Evolutionary conservation across 2,329 filamentous ascomycete genomes (phyloP).

Genomic region (Botrytis fabae): DNA sequence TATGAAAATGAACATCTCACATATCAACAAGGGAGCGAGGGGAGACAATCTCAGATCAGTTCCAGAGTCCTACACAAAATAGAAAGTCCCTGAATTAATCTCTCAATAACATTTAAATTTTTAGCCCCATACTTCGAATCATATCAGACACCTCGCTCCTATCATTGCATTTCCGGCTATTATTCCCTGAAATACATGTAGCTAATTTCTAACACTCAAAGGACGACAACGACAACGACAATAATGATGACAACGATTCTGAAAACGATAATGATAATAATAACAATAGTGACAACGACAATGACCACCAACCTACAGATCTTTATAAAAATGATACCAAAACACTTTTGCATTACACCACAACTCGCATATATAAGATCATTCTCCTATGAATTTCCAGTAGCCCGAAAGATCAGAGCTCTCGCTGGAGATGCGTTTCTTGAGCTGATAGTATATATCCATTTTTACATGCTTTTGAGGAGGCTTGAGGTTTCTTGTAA

Average conservation of each 20-base stretch:
- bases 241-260: not conserved
- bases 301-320: not conserved
- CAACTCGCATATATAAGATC: not conserved
- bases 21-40: no score
- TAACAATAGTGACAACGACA: no score
- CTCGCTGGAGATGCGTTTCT: not conserved
- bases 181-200: not conserved
- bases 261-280: no score
- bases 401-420: not conserved
- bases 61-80: not conserved
- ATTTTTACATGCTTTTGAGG: not conserved
- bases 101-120: not conserved
- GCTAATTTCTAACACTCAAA: not conserved
- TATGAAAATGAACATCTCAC: not conserved
- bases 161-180: not conserved
- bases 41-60: no score
- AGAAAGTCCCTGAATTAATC: not conserved
- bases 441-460: not conserved
- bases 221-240: not conserved
- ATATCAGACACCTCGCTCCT: fast-evolving
- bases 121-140: not conserved
- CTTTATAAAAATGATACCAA: not conserved
- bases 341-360: not conserved
- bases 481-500: fast-evolving
- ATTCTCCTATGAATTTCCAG: not conserved